A percentile compares a stretch with the other conserved stretches of the same genome.
These are phyloP conservation scores for Lactarius akahatsu DNA, from an alignment of 768 basidiomycete species.

Conservation along the genomic window DNA sequence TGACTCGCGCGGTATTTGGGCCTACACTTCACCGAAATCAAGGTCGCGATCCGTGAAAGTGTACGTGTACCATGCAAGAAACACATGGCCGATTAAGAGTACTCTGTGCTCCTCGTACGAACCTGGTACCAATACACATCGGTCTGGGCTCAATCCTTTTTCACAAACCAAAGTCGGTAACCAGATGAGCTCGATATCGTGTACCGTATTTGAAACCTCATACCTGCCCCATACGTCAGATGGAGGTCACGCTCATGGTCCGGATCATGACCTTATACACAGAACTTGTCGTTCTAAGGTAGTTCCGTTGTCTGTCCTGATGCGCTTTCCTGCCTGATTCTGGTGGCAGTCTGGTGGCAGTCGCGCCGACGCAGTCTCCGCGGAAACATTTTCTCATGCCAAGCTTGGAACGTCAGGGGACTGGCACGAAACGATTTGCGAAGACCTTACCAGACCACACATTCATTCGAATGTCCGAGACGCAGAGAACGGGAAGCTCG, in stretches of 20 bases:
- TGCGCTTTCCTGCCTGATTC: slow-evolving; percentile 10
- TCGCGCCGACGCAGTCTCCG: slow-evolving; percentile 62
- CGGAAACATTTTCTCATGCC: slow-evolving; percentile 85
- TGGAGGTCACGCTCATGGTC: not conserved
- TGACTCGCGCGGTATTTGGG: too few relatives aligned
- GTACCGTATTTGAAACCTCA: too few relatives aligned
- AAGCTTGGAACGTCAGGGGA: slow-evolving; percentile 44
- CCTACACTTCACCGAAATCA: too few relatives aligned
- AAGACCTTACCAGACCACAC: slow-evolving; percentile 70
- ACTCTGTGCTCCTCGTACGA: not conserved
- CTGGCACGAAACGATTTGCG: slow-evolving; percentile 5
- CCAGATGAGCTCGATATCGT: too few relatives aligned
- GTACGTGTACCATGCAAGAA: too few relatives aligned
- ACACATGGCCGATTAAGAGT: too few relatives aligned
- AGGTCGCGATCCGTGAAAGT: too few relatives aligned
- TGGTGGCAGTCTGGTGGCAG: slow-evolving; percentile 29
- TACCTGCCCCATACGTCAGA: not conserved
- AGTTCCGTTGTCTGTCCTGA: slow-evolving; percentile 15
- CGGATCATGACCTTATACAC: not conserved
- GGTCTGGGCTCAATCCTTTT: not conserved
- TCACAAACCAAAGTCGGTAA: too few relatives aligned
- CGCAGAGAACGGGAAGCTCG: slow-evolving; percentile 73
- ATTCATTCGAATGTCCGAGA: slow-evolving; percentile 86
- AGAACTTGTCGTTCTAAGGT: not conserved
- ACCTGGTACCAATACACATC: not conserved